phyloP scores from a whole-genome alignment of 495 filamentous ascomycete species.

The Cercophora scortea region DNA sequence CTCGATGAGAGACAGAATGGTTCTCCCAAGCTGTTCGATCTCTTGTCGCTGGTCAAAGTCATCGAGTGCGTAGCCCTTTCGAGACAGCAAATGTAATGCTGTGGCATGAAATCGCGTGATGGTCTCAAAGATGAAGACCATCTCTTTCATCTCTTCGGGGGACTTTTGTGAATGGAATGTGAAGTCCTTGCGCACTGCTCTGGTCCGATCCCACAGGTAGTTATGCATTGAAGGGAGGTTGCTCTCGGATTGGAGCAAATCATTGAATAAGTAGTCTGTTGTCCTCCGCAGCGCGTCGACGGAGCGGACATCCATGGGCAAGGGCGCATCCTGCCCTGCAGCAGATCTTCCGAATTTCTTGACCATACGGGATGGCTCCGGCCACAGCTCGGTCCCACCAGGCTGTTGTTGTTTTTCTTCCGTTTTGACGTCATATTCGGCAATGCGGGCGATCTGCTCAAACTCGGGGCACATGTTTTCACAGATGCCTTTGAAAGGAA shows the following conservation, averaged over 20 bases:
- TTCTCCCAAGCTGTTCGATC: slow-evolving; percentile 83
- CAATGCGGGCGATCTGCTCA: slow-evolving; percentile 73
- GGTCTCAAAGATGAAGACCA: slow-evolving; percentile 75
- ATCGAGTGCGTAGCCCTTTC: slow-evolving; percentile 49
- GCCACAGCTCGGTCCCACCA: slow-evolving; percentile 28
- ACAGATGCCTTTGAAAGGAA: slow-evolving; percentile 82
- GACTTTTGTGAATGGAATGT: slow-evolving; percentile 70
- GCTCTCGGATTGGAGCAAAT: slow-evolving; percentile 58
- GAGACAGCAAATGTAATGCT: slow-evolving; percentile 75
- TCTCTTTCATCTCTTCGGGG: slow-evolving; percentile 52
- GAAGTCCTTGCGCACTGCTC: slow-evolving; percentile 89
- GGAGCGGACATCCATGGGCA: slow-evolving; percentile 88
- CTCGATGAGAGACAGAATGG: slow-evolving; percentile 78
- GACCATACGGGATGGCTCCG: slow-evolving; percentile 42
- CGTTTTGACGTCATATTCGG: slow-evolving; percentile 48
- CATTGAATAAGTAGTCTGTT: slow-evolving; percentile 73
- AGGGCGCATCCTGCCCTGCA: slow-evolving; percentile 82
- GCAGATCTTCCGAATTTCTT: slow-evolving; percentile 88
- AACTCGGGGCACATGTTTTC: slow-evolving; percentile 91
- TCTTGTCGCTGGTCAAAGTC: slow-evolving; percentile 87
- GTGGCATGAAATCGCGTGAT: slow-evolving; percentile 90
- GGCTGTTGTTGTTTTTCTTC: slow-evolving; percentile 39
- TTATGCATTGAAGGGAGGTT: slow-evolving; percentile 64
- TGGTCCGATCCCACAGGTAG: slow-evolving; percentile 90
- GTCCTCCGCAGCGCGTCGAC: slow-evolving; percentile 65